Evolutionary conservation across 257 asterid species (phyloP), one percentile per base, ranked within the genome.

Genomic region (Avicennia marina): DNA sequence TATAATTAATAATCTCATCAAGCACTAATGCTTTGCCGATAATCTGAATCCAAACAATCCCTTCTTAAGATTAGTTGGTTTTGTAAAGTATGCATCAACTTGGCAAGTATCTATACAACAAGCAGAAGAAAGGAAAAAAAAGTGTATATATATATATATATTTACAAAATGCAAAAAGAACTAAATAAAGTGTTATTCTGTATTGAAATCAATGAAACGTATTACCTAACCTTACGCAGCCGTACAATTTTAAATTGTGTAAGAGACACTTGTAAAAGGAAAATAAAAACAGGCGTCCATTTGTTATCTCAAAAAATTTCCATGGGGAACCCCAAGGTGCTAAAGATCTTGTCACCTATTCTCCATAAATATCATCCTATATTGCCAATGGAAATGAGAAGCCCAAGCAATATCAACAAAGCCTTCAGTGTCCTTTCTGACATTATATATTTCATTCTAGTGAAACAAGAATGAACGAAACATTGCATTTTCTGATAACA

Each of bases 11-110:
- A 22, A 86, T 89, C 72, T 89, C 97, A 65, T 89, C 97, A 34
- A 89, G 94, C 59, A 89, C 97, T 21, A 84, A 77, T 24, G 97
- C 95, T 70, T 90, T 90, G 45, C 97, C 97, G 42, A 82, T 80
- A 60, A 89, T 91, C 97, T 89, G 76, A 29, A 47, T 53, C 11
- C 54, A 48, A 46, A 46, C 7, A 11, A 10, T 6, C 2, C 31
- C 33, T 21, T 53, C 32, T 58, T 8, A 39, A 29, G 15, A 43
- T 43, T 36, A 33, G 22, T 21, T 15, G 34, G 36, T 15, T 56
- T 2, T 7, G n/a, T 20, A 13, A 13, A 6, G 18, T 8, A n/a
- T 13, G 17, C 27, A 45, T 17, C 6, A 10, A 8, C n/a, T n/a
- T n/a, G n/a, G n/a, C n/a, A n/a, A n/a, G n/a, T n/a, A n/a, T n/a